phyloP scores from a whole-genome alignment of 1,284 basidiomycete species.

The Sanghuangporus sanghuang region DNA sequence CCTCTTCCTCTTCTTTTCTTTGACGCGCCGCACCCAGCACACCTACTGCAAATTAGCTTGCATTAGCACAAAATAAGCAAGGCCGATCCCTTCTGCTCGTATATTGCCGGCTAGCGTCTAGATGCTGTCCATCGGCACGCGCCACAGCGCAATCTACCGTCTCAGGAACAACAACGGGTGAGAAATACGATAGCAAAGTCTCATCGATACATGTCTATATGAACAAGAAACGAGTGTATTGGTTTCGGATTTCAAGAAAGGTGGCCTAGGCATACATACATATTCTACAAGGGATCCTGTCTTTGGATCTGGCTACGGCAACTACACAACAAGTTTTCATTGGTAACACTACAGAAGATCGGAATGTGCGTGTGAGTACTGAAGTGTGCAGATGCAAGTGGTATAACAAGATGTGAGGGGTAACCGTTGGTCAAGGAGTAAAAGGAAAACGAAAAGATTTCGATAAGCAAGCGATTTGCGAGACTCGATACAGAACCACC shows the following conservation, averaged over 20 bases:
- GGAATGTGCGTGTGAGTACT: background rate
- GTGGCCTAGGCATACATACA: background rate
- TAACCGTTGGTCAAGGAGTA: background rate
- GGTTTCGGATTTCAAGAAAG: background rate
- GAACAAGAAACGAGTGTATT: background rate
- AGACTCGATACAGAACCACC: background rate
- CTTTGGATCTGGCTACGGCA: background rate
- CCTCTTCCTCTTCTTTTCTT: background rate
- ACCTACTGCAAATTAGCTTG: background rate
- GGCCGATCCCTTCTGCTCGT: background rate
- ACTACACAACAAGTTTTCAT: background rate
- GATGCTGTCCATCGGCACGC: background rate
- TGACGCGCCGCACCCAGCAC: background rate
- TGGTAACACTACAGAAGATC: constrained; percentile 4
- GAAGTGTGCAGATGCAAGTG: constrained; percentile 9
- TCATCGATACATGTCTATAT: too few species aligned
- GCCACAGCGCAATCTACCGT: background rate
- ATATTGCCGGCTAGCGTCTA: too few species aligned
- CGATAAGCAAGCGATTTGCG: background rate
- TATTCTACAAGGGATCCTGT: background rate
- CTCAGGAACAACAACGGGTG: background rate
- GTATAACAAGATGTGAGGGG: background rate
- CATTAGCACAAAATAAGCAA: background rate
- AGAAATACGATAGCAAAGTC: too few species aligned
- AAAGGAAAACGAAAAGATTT: background rate